Evolutionary conservation across 1,139 yeast genomes (phyloP), one percentile per base, ranked within the genome.

Genomic region (Lodderomyces theae): DNA sequence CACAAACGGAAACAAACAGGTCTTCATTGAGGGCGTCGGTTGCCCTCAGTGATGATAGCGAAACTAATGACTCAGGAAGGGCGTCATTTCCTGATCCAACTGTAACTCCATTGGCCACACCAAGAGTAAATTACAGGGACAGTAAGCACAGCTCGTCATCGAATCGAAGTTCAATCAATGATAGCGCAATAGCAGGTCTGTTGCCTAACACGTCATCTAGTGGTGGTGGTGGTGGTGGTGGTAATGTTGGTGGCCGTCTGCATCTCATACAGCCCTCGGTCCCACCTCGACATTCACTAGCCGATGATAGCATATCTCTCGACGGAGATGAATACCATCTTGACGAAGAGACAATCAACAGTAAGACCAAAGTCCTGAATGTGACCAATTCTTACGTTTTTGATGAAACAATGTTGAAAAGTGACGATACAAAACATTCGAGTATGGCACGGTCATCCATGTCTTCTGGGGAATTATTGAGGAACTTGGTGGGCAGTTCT

Each of bases 391-490:
- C 31, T n/a, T 32, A 40, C 25, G 36, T 37, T 37, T 42, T 38
- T 35, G 41, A 37, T 30, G 49, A 42, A 35, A 42, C 48, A 13
- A 43, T 38, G 40, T 37, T 39, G 40, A 49, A 40, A 24, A 49
- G 19, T 19, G 33, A 26, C 5, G 26, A 16, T 19, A 13, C 35
- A 16, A 53, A 36, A 18, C 43, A 40, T 32, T n/a, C 35, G 29
- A 42, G 45, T 24, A 4, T 57, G 1, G 41, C 54, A 18, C 40
- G 61, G 17, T 51, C 57, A 7, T 63, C 69, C 13, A 47, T 64
- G 39, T 62, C 69, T 2, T 64, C 71, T 4, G 73, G 71, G 3
- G 75, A 69, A 47, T 52, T 69, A 19, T 57, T 69, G 34, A 52
- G 46, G 32, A 63, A 55, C 34, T 51, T 69, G 39, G 65, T 62